phyloP scores from a whole-genome alignment of 371 early-diverging fungal species.

The Lichtheimia ramosa region DNA sequence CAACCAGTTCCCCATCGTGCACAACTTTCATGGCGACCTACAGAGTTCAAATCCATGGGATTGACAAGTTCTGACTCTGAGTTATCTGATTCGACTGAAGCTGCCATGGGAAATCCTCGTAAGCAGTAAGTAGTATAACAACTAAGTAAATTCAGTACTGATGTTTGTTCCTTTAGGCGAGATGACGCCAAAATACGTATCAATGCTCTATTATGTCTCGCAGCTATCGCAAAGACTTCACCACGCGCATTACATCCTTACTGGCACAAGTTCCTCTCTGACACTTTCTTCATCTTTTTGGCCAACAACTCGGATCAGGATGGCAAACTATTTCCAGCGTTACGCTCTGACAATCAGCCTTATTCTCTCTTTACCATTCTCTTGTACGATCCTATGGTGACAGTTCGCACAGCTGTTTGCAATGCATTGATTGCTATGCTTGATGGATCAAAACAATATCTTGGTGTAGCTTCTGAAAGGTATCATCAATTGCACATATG shows the following conservation, averaged over 20 bases:
- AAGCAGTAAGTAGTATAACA: conserved; percentile 17
- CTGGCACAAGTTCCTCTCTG: conserved; percentile 62
- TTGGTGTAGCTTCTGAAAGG: conserved; percentile 63
- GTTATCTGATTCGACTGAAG: conserved; percentile 57
- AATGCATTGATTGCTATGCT: conserved; percentile 56
- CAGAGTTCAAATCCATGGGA: conserved; percentile 6
- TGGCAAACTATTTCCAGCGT: conserved; percentile 17
- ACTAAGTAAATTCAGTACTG: background rate
- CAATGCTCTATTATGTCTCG: conserved; percentile 59
- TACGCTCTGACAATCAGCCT: conserved; percentile 40
- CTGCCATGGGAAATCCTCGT: conserved; percentile 21
- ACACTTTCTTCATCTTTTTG: conserved; percentile 38
- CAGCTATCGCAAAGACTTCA: conserved; percentile 54
- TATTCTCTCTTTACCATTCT: conserved; percentile 47
- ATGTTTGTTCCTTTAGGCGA: conserved; percentile 19
- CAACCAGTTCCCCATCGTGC: conserved; percentile 7
- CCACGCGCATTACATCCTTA: conserved; percentile 59
- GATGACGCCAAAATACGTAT: conserved; percentile 56
- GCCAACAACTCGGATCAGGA: conserved; percentile 20
- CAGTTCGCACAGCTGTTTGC: conserved; percentile 57
- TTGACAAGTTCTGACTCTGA: conserved; percentile 63
- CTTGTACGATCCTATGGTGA: conserved; percentile 38
- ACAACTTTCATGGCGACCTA: conserved; percentile 22
- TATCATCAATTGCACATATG: conserved; percentile 8
- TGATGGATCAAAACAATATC: conserved; percentile 60